Base-by-base conservation (phyloP, 2,329 filamentous ascomycete species). In the Venturia carpophila region DNA sequence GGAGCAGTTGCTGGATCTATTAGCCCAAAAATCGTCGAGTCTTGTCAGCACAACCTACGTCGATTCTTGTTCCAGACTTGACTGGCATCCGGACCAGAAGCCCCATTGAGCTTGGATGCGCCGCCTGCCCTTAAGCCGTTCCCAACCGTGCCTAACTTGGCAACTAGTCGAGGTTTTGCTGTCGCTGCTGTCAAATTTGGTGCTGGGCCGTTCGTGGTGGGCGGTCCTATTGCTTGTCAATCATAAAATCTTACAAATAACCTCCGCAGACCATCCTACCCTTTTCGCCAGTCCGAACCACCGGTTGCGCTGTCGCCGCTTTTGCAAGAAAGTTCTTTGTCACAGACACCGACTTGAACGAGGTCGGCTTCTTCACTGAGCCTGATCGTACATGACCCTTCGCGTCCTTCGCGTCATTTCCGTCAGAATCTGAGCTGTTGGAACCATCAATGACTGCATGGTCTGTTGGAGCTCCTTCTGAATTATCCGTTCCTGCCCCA, bases 21-120 rank as follows among this genome's bases (percentile, higher is more conserved):
- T 56, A 70, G 68, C 63, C 39, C 64, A 47, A 34, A 6, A 7
- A 34, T 27, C 17, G 7, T 61, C n/a, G 15, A 42, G n/a, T 21
- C 37, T 13, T 7, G 2, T 21, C 17, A 34, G 60, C 39, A 52
- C 34, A n/a, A 79, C 87, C 74, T 83, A 88, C 90, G 89, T 79
- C 87, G 83, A 74, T 94, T 95, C 77, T 92, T 92, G 78, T 94
- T 95, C 91, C 91, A 95, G 49, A 95, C 90, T 64, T 83, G 88
- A 74, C 80, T 89, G 39, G 84, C 82, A 74, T 92, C 89, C 17
- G 90, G 88, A 34, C 85, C 86, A 67, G 83, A 73, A 21, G 82
- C 71, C 68, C 87, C 86, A 63, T 83, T 83, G 67, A 85, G 83
- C 71, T 85, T 87, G 64, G 76, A 75, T 65, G 81, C 74, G 61